phyloP scores from a whole-genome alignment of 2,329 filamentous ascomycete genomes.

The Alternaria angustiovoidea region DNA sequence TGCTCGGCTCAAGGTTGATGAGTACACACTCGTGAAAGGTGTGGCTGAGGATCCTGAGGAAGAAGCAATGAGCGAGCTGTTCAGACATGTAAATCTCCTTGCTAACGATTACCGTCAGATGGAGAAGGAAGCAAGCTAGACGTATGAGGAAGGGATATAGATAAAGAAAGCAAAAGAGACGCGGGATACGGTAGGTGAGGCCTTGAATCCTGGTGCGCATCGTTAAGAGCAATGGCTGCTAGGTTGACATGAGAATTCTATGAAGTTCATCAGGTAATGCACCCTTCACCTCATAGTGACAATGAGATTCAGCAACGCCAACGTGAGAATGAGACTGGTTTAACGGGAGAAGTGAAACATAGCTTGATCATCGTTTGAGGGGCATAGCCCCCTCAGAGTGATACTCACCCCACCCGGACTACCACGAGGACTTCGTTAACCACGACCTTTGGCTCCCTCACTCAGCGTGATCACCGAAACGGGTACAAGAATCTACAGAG shows the following conservation, averaged over 20 bases:
- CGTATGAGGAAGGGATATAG: no score
- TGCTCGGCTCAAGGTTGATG: neutral
- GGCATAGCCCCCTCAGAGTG: neutral
- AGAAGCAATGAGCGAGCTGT: neutral
- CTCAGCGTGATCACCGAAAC: neutral
- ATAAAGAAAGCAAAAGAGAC: neutral
- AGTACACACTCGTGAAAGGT: neutral
- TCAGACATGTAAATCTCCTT: neutral
- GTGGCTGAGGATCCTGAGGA: neutral
- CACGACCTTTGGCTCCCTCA: neutral
- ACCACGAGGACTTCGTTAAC: neutral
- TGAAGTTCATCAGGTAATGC: neutral
- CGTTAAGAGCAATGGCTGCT: neutral
- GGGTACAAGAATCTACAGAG: neutral
- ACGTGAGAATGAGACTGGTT: neutral
- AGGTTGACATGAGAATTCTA: accelerated
- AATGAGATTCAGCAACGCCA: neutral
- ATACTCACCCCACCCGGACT: neutral
- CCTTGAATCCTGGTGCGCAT: neutral
- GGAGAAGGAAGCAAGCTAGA: neutral
- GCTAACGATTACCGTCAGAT: neutral
- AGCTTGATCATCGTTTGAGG: neutral
- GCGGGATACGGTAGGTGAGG: neutral
- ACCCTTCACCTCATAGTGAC: neutral
- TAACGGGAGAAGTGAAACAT: neutral